Evolutionary conservation across 495 filamentous ascomycete genomes (phyloP).

Genomic region (Tricharina praecox): DNA sequence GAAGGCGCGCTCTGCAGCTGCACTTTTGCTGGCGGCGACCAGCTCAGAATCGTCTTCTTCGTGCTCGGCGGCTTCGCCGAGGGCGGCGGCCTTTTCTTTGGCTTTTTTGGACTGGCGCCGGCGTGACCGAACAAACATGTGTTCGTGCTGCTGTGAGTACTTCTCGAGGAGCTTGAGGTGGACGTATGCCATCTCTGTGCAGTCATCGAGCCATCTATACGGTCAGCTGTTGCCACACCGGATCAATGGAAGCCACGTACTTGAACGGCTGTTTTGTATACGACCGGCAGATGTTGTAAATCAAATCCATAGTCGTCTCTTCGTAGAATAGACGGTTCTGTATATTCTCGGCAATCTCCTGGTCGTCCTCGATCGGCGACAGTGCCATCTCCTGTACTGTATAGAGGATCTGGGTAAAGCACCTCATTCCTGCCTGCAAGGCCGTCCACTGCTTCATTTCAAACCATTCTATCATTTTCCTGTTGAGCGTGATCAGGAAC

Average conservation of each 20-base stretch:
- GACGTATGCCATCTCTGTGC: constrained; percentile 78
- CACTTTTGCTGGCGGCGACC: constrained; percentile 40
- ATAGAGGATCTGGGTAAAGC: constrained; percentile 72
- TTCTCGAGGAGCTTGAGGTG: constrained; percentile 82
- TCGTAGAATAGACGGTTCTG: constrained; percentile 96
- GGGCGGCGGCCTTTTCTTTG: constrained; percentile 17
- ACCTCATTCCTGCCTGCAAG: constrained; percentile 74
- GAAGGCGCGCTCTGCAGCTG: constrained; percentile 63
- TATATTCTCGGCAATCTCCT: constrained; percentile 96
- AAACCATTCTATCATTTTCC: constrained; percentile 57
- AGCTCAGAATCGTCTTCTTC: constrained; percentile 58
- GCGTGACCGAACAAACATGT: constrained; percentile 76
- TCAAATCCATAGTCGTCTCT: constrained; percentile 75
- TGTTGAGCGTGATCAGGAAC: constrained; percentile 73
- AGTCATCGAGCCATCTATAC: constrained; percentile 49
- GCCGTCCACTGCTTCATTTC: constrained; percentile 77
- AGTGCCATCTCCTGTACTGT: constrained; percentile 88
- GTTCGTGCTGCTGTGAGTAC: constrained; percentile 85
- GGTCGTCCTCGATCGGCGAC: constrained; percentile 73
- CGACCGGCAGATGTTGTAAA: constrained; percentile 56
- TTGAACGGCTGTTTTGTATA: constrained; percentile 91
- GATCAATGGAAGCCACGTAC: constrained; percentile 24
- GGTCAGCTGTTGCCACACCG: neutral
- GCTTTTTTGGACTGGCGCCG: constrained; percentile 30
- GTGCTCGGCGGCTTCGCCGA: constrained; percentile 41